Evolutionary conservation across 371 early-diverging fungal genomes (phyloP).

Genomic region (Apophysomyces elegans): DNA sequence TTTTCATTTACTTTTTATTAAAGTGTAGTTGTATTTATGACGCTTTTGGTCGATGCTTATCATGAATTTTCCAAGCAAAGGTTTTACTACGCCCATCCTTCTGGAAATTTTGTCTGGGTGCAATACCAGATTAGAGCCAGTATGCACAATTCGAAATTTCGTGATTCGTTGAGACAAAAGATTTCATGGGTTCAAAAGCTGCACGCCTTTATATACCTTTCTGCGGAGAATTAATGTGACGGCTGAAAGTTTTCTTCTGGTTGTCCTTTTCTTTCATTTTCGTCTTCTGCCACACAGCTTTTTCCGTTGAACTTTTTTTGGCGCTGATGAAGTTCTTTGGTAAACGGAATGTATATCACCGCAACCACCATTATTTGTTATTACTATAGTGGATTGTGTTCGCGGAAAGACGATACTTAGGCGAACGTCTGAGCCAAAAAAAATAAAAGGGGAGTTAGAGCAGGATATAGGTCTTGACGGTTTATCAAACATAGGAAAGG

Average conservation of each 20-base stretch:
- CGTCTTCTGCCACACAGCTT: background rate
- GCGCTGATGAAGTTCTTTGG: background rate
- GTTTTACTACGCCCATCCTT: background rate
- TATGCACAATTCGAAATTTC: slow-evolving; percentile 5
- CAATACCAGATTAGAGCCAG: slow-evolving; percentile 1
- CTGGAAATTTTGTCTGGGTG: slow-evolving; percentile 6
- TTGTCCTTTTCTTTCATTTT: background rate
- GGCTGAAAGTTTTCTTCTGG: background rate
- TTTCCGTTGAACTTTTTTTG: background rate
- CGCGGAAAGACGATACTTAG: slow-evolving; percentile 5
- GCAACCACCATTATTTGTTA: background rate
- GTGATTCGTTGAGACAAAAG: background rate
- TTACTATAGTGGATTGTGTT: background rate
- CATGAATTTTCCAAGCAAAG: slow-evolving; percentile 2
- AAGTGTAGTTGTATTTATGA: background rate
- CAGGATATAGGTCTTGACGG: background rate
- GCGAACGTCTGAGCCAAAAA: slow-evolving; percentile 6
- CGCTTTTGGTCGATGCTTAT: slow-evolving; percentile 2
- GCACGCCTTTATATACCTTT: background rate
- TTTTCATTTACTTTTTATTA: background rate
- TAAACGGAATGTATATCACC: slow-evolving; percentile 1
- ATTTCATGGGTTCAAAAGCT: background rate
- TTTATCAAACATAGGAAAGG: too few relatives aligned
- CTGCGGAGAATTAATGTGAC: background rate
- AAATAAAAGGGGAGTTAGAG: background rate